Percentiles rank a stretch among this genome's conserved stretches.
These are phyloP conservation scores for Boletus sp. DNA, from an alignment of 768 basidiomycete genomes.

Conservation along the genomic window DNA sequence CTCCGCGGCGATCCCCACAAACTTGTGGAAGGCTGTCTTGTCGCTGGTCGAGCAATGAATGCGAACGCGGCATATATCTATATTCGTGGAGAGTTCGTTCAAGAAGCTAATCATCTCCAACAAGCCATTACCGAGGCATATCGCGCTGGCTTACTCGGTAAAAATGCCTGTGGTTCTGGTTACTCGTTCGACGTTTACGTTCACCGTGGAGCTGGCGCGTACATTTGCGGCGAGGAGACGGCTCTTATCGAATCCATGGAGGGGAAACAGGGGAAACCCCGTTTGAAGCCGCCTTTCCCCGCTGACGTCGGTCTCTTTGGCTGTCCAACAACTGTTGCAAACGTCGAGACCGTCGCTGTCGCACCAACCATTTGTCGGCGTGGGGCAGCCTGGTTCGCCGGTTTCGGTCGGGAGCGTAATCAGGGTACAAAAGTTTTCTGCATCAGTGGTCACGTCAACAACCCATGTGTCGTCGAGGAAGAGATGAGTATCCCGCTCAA, in stretches of 20 bases:
- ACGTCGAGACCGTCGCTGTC: conserved; percentile 97
- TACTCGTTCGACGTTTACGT: conserved; percentile 97
- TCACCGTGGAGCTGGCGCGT: conserved; percentile 97
- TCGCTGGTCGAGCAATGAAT: conserved; percentile 97
- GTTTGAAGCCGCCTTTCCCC: conserved; percentile 97
- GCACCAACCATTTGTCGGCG: conserved; percentile 95
- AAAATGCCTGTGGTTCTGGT: conserved; percentile 87
- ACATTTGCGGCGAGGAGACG: conserved; percentile 98
- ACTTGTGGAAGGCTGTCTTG: conserved; percentile 94
- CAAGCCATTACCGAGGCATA: conserved; percentile 97
- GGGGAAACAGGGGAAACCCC: conserved; percentile 97
- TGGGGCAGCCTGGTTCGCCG: conserved; percentile 85
- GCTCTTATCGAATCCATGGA: conserved; percentile 96
- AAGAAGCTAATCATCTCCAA: conserved; percentile 90
- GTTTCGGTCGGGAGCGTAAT: conserved; percentile 89
- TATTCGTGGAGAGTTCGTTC: conserved; percentile 97
- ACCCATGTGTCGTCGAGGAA: conserved; percentile 96
- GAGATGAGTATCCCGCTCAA: conserved; percentile 97
- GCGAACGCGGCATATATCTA: conserved; percentile 99
- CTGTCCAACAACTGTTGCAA: conserved; percentile 95
- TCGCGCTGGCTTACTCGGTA: conserved; percentile 81
- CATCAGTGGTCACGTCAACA: conserved; percentile 96
- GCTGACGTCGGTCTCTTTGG: conserved; percentile 98
- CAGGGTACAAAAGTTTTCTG: conserved; percentile 97
- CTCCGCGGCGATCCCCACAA: conserved; percentile 98